phyloP scores from a whole-genome alignment of 495 filamentous ascomycete genomes.

The Wilcoxina mikolae region DNA sequence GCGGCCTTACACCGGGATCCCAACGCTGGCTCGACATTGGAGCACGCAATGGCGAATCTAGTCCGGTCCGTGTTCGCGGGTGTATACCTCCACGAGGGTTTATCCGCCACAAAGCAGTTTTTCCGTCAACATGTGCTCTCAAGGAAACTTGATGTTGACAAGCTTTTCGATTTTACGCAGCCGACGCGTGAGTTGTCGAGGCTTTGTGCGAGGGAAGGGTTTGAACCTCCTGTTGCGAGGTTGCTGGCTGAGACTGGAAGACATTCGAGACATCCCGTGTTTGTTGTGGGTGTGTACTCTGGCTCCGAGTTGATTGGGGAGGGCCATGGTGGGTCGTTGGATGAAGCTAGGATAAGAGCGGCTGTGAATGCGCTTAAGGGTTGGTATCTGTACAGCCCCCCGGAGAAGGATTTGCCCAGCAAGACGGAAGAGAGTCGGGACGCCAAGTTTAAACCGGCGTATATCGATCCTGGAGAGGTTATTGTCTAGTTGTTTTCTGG shows the following conservation, averaged over 20 bases:
- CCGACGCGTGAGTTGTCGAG: constrained; percentile 65
- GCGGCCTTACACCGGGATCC: constrained; percentile 10
- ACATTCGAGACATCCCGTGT: constrained; percentile 66
- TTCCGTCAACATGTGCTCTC: constrained; percentile 67
- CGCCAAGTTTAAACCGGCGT: constrained; percentile 57
- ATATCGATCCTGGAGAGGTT: constrained; percentile 84
- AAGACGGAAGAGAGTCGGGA: constrained; percentile 45
- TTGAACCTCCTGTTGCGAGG: constrained; percentile 73
- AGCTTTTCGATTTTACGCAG: constrained; percentile 66
- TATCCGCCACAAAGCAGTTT: constrained; percentile 59
- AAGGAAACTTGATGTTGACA: constrained; percentile 57
- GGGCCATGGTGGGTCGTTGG: constrained; percentile 56
- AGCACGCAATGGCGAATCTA: constrained; percentile 43
- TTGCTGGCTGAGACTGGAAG: constrained; percentile 81
- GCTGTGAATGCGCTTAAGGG: constrained; percentile 70
- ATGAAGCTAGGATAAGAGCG: constrained; percentile 62
- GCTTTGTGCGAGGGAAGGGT: constrained; percentile 75
- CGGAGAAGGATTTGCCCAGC: constrained; percentile 52
- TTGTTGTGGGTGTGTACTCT: constrained; percentile 84
- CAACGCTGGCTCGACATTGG: constrained; percentile 18
- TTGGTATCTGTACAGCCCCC: constrained; percentile 90
- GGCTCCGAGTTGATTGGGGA: constrained; percentile 82
- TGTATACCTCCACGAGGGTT: constrained; percentile 64
- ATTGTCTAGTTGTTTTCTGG: constrained; percentile 39
- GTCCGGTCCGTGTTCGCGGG: constrained; percentile 69